Evolutionary conservation across 148 eudicot species (phyloP), one percentile per base, ranked within the genome.

Genomic region (Vaccinium vitisidaea): DNA sequence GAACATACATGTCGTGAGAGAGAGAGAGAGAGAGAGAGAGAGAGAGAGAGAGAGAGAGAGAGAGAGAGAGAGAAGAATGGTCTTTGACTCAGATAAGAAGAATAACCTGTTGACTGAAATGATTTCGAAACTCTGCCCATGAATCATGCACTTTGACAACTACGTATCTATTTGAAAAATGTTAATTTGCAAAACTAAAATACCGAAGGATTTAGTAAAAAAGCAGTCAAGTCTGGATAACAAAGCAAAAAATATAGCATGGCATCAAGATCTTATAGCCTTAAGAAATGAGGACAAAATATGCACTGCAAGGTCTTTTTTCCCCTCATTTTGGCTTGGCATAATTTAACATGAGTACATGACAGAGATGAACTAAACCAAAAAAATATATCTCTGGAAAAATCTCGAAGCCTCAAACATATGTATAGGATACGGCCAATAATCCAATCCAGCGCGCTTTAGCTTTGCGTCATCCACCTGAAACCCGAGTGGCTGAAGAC

Each of bases 381-480:
- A 15, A 4, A 9, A 65, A 13, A 65, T 48, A n/a, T n/a, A 21
- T n/a, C 11, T 81, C 14, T 16, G 36, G 65, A 49, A 79, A 43
- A 65, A 12, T 18, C 63, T 18, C 63, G 3, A 9, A 19, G 48
- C 43, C 5, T 1, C 43, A 39, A 80, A 77, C 16, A 25, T 56
- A 65, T 52, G 49, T 53, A 16, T 81, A 61, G 95, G 98, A 97
- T 97, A 97, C 99, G 99, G 99, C 99, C 99, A 97, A 82, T 97
- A 97, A 92, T 97, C 99, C 86, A 95, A 85, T 79, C 99, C 99
- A 88, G 99, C 99, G 21, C 99, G 98, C 90, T 97, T 97, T 84
- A 97, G 87, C 87, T 95, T 97, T 78, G 93, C 76, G 86, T 94
- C 92, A 84, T 95, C 99, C 78, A 97, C 89, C 85, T 84, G 87